Percentiles rank a stretch among this genome's conserved stretches.
These are phyloP conservation scores for Lipomyces lipofer DNA, from an alignment of 805 yeast species.

Conservation along the genomic window DNA sequence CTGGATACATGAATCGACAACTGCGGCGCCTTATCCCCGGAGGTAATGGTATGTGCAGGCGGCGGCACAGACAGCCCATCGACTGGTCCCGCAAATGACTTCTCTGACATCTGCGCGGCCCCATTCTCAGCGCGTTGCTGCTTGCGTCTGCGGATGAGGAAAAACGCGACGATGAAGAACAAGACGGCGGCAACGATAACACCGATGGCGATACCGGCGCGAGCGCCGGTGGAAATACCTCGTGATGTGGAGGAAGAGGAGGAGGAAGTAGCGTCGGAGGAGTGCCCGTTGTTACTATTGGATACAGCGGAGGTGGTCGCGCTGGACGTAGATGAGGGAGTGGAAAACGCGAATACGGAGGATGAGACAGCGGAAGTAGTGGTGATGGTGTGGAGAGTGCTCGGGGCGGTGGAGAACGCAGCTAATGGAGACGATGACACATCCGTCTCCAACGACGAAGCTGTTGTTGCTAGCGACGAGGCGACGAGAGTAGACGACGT, in stretches of 20 bases:
- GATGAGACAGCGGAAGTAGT: conserved; percentile 5
- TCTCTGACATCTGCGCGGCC: neutral
- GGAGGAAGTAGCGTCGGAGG: neutral
- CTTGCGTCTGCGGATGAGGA: conserved; percentile 22
- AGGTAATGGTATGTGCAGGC: conserved; percentile 8
- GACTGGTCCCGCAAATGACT: neutral
- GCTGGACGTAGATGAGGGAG: neutral
- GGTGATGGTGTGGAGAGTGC: neutral
- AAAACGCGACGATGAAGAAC: conserved; percentile 15
- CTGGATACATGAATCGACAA: conserved; percentile 28
- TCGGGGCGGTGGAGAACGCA: neutral
- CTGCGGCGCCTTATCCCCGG: conserved; percentile 22
- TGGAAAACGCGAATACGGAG: conserved; percentile 1
- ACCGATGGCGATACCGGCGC: conserved; percentile 30
- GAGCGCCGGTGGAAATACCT: conserved; percentile 26
- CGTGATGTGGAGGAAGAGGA: conserved; percentile 69
- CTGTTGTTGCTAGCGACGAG: no score
- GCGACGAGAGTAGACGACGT: conserved; percentile 13
- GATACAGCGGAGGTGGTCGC: conserved; percentile 1
- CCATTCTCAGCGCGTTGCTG: conserved; percentile 5
- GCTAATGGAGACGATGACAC: neutral
- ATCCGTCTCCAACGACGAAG: neutral
- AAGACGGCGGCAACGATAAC: conserved; percentile 21
- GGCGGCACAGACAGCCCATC: conserved; percentile 8
- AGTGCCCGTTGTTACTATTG: neutral